phyloP scores from a whole-genome alignment of 116 monocot species.

The Iris pallida region DNA sequence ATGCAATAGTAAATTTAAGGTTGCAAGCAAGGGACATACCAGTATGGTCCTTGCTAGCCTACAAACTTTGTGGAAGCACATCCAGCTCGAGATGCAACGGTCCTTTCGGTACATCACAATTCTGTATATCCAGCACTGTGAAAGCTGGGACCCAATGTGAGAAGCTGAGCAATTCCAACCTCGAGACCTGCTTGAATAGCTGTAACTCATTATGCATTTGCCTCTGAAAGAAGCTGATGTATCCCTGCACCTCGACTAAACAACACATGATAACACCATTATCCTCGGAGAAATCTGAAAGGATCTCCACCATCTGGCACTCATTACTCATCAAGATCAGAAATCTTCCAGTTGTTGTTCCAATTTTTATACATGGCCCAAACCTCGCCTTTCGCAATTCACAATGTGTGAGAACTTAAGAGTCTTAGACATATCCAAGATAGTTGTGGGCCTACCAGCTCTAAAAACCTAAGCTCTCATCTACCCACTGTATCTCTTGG shows the following conservation, averaged over 20 bases:
- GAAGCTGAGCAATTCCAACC: constrained; percentile 35
- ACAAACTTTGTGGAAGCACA: neutral
- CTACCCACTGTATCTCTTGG: constrained; percentile 31
- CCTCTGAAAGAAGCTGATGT: constrained; percentile 35
- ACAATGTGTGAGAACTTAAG: constrained; percentile 38
- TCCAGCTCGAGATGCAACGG: constrained; percentile 3
- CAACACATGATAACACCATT: constrained; percentile 24
- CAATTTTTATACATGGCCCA: constrained; percentile 36
- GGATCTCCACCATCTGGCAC: constrained; percentile 45
- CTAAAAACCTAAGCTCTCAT: constrained; percentile 30
- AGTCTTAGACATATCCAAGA: constrained; percentile 15
- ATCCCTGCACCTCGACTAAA: constrained; percentile 25
- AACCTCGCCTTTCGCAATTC: constrained; percentile 38
- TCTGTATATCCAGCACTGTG: constrained; percentile 13
- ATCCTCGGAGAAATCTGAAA: constrained; percentile 35
- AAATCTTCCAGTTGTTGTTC: constrained; percentile 17
- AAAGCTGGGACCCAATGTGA: constrained; percentile 42
- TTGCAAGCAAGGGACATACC: no score
- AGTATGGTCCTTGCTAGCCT: no score
- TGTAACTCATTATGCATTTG: constrained; percentile 17
- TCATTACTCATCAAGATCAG: constrained; percentile 10
- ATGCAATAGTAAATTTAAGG: no score
- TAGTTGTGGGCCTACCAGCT: constrained; percentile 2
- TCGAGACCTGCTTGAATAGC: constrained; percentile 13
- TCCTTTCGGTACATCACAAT: constrained; percentile 18